A percentile compares a stretch with the other conserved stretches of the same genome.
phyloP scores from a whole-genome alignment of 371 early-diverging fungal genomes.

The Umbelopsis sp. region DNA sequence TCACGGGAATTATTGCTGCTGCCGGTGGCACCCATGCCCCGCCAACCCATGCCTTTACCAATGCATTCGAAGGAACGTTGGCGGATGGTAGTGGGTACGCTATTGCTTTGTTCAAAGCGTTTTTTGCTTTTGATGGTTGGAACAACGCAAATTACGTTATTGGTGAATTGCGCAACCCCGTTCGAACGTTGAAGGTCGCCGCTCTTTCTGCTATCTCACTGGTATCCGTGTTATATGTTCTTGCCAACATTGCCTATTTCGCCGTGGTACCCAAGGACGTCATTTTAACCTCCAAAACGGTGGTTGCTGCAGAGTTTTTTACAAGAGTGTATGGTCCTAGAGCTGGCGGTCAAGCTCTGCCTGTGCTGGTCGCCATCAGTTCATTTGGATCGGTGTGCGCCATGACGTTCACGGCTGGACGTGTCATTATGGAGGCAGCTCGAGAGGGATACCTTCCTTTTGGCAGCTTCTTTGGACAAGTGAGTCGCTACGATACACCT shows the following conservation, averaged over 20 bases:
- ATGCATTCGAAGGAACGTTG: slow-evolving; percentile 25
- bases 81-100: slow-evolving; percentile 28
- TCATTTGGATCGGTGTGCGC: slow-evolving; percentile 30
- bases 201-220: slow-evolving; percentile 29
- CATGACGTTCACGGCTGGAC: slow-evolving; percentile 26
- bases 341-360: slow-evolving; percentile 24
- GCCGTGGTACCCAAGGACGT: slow-evolving; percentile 36
- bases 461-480: slow-evolving; percentile 21
- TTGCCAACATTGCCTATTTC: slow-evolving; percentile 44
- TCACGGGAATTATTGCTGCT: slow-evolving; percentile 27
- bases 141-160: slow-evolving; percentile 35
- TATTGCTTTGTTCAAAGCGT: slow-evolving; percentile 27
- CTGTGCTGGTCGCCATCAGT: slow-evolving; percentile 28
- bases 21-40: slow-evolving; percentile 22
- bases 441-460: slow-evolving; percentile 25
- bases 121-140: slow-evolving; percentile 39
- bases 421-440: slow-evolving; percentile 30
- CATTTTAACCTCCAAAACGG: slow-evolving; percentile 24
- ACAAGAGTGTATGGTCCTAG: slow-evolving; percentile 32
- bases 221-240: slow-evolving; percentile 30
- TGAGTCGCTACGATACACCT: slow-evolving; percentile 21
- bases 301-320: slow-evolving; percentile 41
- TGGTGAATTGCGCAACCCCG: slow-evolving; percentile 38
- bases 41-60: slow-evolving; percentile 13
- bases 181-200: slow-evolving; percentile 33